A percentile compares a stretch with the other conserved stretches of the same genome.
These are phyloP conservation scores for Cymbidium sinense DNA, from an alignment of 106 monocot genomes.

Conservation along the genomic window DNA sequence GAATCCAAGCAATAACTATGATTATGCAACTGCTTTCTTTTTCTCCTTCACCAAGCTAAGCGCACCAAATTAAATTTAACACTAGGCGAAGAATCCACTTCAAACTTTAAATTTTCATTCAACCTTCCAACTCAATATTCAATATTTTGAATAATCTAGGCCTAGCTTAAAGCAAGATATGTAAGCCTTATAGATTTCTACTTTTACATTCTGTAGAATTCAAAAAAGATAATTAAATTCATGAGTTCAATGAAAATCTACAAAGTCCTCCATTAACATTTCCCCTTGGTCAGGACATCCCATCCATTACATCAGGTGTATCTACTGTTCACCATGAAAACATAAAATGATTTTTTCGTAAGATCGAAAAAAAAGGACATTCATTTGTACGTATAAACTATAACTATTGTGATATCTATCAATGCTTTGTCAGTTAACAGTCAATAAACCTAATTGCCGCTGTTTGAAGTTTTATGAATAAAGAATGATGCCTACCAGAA, in stretches of 20 bases:
- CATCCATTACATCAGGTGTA: neutral
- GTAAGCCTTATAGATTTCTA: no score
- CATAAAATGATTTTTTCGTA: neutral
- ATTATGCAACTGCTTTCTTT: neutral
- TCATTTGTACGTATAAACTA: neutral
- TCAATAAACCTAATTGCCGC: neutral
- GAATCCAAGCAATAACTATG: neutral
- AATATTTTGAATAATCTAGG: neutral
- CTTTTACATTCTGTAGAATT: no score
- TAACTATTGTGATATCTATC: neutral
- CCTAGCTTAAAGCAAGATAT: no score
- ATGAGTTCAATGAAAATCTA: neutral
- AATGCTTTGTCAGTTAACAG: neutral
- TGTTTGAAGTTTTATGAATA: neutral
- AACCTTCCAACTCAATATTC: neutral
- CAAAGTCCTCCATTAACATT: neutral
- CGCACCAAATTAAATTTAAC: neutral
- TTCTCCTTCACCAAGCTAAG: neutral
- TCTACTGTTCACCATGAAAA: neutral
- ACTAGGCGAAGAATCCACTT: neutral
- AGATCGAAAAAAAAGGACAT: neutral
- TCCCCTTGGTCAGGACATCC: neutral
- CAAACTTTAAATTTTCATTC: no score
- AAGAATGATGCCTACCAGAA: slow-evolving; percentile 52
- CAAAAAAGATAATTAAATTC: no score